A percentile compares a stretch with the other conserved stretches of the same genome.
These are phyloP conservation scores for Apophysomyces trapeziformis DNA, from an alignment of 371 early-diverging fungal genomes.

Conservation along the genomic window DNA sequence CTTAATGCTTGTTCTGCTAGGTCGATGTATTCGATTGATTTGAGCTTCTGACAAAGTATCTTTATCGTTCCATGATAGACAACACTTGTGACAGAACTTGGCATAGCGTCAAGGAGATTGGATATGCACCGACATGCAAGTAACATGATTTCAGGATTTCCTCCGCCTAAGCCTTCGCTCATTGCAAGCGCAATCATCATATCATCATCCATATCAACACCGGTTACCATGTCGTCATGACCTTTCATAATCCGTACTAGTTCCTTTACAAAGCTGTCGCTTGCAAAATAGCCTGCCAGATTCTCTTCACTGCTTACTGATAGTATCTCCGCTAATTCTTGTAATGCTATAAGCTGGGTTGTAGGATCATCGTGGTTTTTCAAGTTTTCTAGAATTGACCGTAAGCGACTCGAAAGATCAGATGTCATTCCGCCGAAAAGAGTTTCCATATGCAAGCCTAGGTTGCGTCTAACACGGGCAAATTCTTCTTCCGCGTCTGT, in stretches of 20 bases:
- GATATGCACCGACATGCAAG: conserved; percentile 88
- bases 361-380: conserved; percentile 61
- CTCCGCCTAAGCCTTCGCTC: conserved; percentile 49
- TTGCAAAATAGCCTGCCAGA: conserved; percentile 58
- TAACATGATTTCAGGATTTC: conserved; percentile 78
- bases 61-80: conserved; percentile 74
- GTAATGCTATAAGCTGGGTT: conserved; percentile 67
- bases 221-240: conserved; percentile 27
- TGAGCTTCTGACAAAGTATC: conserved; percentile 76
- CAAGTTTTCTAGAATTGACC: conserved; percentile 56
- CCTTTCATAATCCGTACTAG: conserved; percentile 63
- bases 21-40: conserved; percentile 89
- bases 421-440: conserved; percentile 52
- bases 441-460: conserved; percentile 53
- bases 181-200: conserved; percentile 53
- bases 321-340: conserved; percentile 69
- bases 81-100: conserved; percentile 66
- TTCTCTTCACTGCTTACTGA: conserved; percentile 75
- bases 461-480: conserved; percentile 38
- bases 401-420: conserved; percentile 47
- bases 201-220: conserved; percentile 44
- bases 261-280: conserved; percentile 61
- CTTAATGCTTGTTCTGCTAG: conserved; percentile 87
- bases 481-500: conserved; percentile 52
- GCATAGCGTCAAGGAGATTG: conserved; percentile 89